These are phyloP conservation scores for Casuarina glauca DNA, from an alignment of 306 rosid genomes.

Conservation along the genomic window DNA sequence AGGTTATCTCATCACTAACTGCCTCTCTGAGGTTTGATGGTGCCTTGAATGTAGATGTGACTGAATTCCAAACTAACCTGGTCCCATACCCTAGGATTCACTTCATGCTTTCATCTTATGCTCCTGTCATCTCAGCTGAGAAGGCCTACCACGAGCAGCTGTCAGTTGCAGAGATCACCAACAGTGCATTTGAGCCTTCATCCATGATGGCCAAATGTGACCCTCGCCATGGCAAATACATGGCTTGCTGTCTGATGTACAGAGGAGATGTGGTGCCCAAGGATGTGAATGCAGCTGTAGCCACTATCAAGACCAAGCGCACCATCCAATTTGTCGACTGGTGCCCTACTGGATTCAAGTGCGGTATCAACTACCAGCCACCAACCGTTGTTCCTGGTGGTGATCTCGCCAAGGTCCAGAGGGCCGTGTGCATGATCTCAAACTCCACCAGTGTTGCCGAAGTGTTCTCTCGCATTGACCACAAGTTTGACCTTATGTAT, in stretches of 20 bases:
- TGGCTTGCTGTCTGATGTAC: constrained; percentile 88
- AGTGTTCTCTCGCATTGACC: constrained; percentile 79
- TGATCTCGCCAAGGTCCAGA: constrained; percentile 78
- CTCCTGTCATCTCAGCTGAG: constrained; percentile 83
- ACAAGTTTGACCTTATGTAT: constrained; percentile 81
- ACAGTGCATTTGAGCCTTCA: constrained; percentile 78
- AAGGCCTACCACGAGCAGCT: constrained; percentile 83
- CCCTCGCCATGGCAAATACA: constrained; percentile 80
- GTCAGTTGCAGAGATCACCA: constrained; percentile 80
- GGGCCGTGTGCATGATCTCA: constrained; percentile 87
- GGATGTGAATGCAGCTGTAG: constrained; percentile 83
- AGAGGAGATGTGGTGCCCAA: constrained; percentile 85
- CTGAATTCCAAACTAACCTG: constrained; percentile 80
- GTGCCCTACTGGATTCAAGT: constrained; percentile 91
- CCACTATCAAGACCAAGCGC: constrained; percentile 82
- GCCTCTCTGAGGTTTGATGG: constrained; percentile 81
- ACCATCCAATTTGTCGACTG: constrained; percentile 84
- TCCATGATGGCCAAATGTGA: constrained; percentile 92
- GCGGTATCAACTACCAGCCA: constrained; percentile 86
- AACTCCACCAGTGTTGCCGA: constrained; percentile 86
- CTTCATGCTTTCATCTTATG: constrained; percentile 83
- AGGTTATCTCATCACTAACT: constrained; percentile 79
- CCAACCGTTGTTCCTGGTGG: constrained; percentile 85
- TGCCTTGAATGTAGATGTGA: constrained; percentile 79
- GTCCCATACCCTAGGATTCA: constrained; percentile 88